A percentile compares a stretch with the other conserved stretches of the same genome.
Conservation (phyloP, 352 stramenopile genomes). For the Albugo laibachii region DNA sequence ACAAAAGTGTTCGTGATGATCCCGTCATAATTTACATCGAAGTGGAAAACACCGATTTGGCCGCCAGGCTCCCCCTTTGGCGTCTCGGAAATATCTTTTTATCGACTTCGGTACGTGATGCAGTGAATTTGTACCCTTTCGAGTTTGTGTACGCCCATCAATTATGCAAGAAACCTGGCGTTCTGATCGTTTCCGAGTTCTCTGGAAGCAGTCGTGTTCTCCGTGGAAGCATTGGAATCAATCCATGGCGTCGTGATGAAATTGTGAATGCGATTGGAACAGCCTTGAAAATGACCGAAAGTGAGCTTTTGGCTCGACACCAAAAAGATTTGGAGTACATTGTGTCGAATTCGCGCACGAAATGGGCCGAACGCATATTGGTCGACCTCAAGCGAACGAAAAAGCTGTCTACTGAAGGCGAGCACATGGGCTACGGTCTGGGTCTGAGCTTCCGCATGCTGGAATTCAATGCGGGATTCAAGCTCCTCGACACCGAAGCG, state of each 20-base stretch:
- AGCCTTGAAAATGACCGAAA: slow-evolving; percentile 45
- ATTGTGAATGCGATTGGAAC: slow-evolving; percentile 52
- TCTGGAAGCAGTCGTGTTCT: slow-evolving; percentile 92
- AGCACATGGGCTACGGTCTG: slow-evolving; percentile 87
- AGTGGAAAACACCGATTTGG: slow-evolving; percentile 66
- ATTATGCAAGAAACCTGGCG: slow-evolving; percentile 46
- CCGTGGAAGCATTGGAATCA: slow-evolving; percentile 90
- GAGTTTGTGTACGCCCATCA: slow-evolving; percentile 76
- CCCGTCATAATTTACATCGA: slow-evolving; percentile 49
- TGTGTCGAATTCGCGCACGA: slow-evolving; percentile 85
- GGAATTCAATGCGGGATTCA: slow-evolving; percentile 92
- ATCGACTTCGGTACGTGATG: slow-evolving; percentile 58
- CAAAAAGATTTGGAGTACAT: slow-evolving; percentile 85
- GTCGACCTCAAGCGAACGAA: slow-evolving; percentile 92
- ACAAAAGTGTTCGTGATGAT: slow-evolving; percentile 14
- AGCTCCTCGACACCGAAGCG: slow-evolving; percentile 81
- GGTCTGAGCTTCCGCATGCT: slow-evolving; percentile 92
- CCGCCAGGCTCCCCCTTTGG: slow-evolving; percentile 49
- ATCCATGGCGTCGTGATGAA: slow-evolving; percentile 93
- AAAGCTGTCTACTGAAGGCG: slow-evolving; percentile 71
- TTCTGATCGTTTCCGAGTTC: slow-evolving; percentile 96
- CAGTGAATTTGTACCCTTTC: slow-evolving; percentile 70
- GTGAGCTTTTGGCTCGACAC: slow-evolving; percentile 50
- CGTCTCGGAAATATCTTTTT: slow-evolving; percentile 47
- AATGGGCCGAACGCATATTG: slow-evolving; percentile 95